phyloP scores from a whole-genome alignment of 257 asterid species.

The Solanum ossicruentum region DNA sequence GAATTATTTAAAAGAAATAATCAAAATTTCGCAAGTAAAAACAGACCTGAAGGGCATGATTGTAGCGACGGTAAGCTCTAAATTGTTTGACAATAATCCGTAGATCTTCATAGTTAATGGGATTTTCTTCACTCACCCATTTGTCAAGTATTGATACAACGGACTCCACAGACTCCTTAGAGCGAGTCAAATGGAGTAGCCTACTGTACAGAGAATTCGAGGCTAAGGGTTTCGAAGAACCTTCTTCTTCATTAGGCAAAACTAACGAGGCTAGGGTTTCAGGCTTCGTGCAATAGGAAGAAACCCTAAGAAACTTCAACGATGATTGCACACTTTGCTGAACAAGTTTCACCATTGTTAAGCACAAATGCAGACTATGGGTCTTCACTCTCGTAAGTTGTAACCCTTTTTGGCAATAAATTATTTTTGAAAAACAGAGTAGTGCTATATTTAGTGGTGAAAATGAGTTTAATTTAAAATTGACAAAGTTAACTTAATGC shows the following conservation, averaged over 20 bases:
- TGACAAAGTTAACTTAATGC: too few species aligned
- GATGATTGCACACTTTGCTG: neutral
- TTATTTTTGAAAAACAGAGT: too few species aligned
- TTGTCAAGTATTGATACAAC: neutral
- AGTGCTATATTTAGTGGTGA: too few species aligned
- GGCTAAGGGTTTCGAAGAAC: neutral
- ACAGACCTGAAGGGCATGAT: neutral
- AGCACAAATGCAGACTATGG: neutral
- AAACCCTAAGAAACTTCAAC: neutral
- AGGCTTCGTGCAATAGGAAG: neutral
- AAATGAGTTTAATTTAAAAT: too few species aligned
- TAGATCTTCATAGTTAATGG: neutral
- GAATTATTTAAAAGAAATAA: neutral
- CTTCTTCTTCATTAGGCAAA: neutral
- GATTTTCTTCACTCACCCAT: neutral
- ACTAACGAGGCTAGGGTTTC: neutral
- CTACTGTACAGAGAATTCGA: neutral
- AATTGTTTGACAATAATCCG: neutral
- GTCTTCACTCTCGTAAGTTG: neutral
- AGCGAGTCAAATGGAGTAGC: neutral
- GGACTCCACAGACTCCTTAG: neutral
- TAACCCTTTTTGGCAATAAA: neutral
- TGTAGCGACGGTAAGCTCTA: neutral
- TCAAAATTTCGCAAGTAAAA: neutral
- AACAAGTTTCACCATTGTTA: neutral